A percentile compares a stretch with the other conserved stretches of the same genome.
Evolutionary conservation across 108 stramenopile species (phyloP).

Genomic region (Nitzschia sp.): DNA sequence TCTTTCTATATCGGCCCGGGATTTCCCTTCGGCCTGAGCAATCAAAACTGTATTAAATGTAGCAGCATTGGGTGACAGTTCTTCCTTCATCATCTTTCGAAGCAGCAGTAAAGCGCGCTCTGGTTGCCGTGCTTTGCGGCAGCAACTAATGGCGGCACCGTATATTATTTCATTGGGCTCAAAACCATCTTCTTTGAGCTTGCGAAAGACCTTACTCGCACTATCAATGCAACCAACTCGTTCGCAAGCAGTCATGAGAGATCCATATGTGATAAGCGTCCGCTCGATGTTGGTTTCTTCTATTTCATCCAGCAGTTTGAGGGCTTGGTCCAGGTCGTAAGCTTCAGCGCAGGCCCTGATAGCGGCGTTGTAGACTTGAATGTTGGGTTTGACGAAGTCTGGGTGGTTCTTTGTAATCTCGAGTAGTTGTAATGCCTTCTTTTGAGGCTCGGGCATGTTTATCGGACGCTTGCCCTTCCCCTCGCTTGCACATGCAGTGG

Average conservation of each 20-base stretch:
- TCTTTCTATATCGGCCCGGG: constrained; percentile 40
- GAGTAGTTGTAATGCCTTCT: constrained; percentile 66
- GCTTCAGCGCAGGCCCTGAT: constrained; percentile 84
- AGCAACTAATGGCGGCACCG: constrained; percentile 83
- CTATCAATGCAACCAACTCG: constrained; percentile 61
- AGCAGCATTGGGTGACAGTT: constrained; percentile 74
- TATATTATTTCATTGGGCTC: constrained; percentile 77
- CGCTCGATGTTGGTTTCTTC: constrained; percentile 48
- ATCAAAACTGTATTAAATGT: constrained; percentile 80
- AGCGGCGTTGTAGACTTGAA: constrained; percentile 82
- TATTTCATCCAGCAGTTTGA: constrained; percentile 54
- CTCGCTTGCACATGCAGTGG: constrained; percentile 58
- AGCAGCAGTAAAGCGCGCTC: constrained; percentile 66
- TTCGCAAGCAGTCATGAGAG: constrained; percentile 85
- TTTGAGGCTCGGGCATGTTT: constrained; percentile 41
- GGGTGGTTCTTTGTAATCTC: constrained; percentile 57
- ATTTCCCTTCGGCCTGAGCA: constrained; percentile 56
- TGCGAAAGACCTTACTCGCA: constrained; percentile 62
- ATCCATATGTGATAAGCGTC: constrained; percentile 75
- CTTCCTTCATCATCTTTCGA: constrained; percentile 73
- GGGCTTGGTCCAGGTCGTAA: constrained; percentile 59
- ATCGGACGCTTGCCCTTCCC: constrained; percentile 16
- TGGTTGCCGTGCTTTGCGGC: constrained; percentile 62
- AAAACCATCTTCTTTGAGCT: constrained; percentile 56
- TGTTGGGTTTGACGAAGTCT: constrained; percentile 66